phyloP scores from a whole-genome alignment of 2,329 filamentous ascomycete genomes.

The Aspergillus arachidicola region DNA sequence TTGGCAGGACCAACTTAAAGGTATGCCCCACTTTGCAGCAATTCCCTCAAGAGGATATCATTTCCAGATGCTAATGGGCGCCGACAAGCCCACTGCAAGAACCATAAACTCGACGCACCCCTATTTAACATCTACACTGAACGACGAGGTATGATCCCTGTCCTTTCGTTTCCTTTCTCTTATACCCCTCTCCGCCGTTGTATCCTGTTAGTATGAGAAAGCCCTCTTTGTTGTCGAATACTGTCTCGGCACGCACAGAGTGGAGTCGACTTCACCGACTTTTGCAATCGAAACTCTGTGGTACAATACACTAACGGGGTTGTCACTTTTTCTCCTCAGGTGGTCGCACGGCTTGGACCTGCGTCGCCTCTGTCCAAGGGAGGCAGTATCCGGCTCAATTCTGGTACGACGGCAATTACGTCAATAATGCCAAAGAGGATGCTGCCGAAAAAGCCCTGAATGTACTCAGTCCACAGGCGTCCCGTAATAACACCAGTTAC shows the following conservation, averaged over 20 bases:
- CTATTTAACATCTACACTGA: slow-evolving; percentile 74
- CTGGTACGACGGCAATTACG: slow-evolving; percentile 88
- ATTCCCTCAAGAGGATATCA: slow-evolving; percentile 14
- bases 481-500: not conserved
- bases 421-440: slow-evolving; percentile 87
- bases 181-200: slow-evolving; percentile 19
- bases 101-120: slow-evolving; percentile 56
- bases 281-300: slow-evolving; percentile 27
- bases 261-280: slow-evolving; percentile 41
- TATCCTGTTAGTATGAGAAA: slow-evolving; percentile 17
- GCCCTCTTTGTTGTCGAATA: slow-evolving; percentile 19
- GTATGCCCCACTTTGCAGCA: slow-evolving; percentile 42
- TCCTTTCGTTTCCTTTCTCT: slow-evolving; percentile 4
- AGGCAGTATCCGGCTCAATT: slow-evolving; percentile 70
- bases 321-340: slow-evolving; percentile 54
- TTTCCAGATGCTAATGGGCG: slow-evolving; percentile 15
- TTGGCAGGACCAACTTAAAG: slow-evolving; percentile 62
- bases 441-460: slow-evolving; percentile 75
- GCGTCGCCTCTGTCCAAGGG: slow-evolving; percentile 72
- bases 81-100: slow-evolving; percentile 59
- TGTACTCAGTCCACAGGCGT: slow-evolving; percentile 26
- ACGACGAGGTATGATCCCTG: slow-evolving; percentile 61
- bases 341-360: slow-evolving; percentile 89
- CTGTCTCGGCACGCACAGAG: slow-evolving; percentile 23
- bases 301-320: slow-evolving; percentile 25